A percentile compares a stretch with the other conserved stretches of the same genome.
These are phyloP conservation scores for Colletotrichum sp. DNA, from an alignment of 2,329 filamentous ascomycete genomes.

Conservation along the genomic window DNA sequence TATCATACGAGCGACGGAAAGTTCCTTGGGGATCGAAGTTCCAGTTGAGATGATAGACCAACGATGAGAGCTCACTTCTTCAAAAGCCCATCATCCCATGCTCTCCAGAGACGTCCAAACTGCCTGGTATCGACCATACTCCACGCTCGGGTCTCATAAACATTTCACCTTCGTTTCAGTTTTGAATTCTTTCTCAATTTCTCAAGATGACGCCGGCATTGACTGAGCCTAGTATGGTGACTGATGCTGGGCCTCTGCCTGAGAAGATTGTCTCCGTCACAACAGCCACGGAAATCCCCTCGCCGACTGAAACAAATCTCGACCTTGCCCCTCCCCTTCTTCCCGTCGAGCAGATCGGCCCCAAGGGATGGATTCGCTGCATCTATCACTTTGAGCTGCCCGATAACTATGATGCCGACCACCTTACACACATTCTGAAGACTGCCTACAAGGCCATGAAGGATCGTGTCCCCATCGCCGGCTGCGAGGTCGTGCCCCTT, in stretches of 20 bases:
- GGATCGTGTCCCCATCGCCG: not conserved
- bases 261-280: not conserved
- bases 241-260: not conserved
- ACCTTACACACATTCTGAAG: not conserved
- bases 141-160: not conserved
- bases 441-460: not conserved
- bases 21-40: not conserved
- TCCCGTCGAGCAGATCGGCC: slow-evolving; percentile 5
- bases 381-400: slow-evolving; percentile 3
- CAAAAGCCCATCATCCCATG: not conserved
- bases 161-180: not conserved
- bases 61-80: not conserved
- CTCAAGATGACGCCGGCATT: not conserved
- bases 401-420: not conserved
- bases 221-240: not conserved
- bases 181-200: not conserved
- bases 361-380: not conserved
- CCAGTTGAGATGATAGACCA: not conserved
- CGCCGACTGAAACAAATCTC: not conserved
- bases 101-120: not conserved
- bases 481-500: slow-evolving; percentile 20
- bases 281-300: not conserved
- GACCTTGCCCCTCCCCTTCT: not conserved
- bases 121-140: not conserved
- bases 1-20: not conserved